Conservation (phyloP, 495 filamentous ascomycete genomes). For the Talaromyces nanjingensis region DNA sequence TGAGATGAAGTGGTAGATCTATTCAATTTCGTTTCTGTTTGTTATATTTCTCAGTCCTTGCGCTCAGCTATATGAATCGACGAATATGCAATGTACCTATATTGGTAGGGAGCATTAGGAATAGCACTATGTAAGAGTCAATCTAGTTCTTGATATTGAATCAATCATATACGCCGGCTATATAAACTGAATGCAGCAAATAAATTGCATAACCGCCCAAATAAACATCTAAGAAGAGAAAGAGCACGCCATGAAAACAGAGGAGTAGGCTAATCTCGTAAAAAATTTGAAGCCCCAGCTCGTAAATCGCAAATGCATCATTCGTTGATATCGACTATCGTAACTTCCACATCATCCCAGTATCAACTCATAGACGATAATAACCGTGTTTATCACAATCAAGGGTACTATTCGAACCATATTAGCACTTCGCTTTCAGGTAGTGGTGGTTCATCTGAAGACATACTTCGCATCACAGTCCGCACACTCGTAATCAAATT, state of each 20-base stretch:
- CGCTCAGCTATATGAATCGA: no score
- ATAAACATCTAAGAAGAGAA: not conserved
- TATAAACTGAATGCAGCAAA: not conserved
- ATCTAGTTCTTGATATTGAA: no score
- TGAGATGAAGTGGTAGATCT: no score
- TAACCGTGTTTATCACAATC: constrained; percentile 82
- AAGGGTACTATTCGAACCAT: constrained; percentile 65
- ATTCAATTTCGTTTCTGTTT: no score
- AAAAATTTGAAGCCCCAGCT: not conserved
- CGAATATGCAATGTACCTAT: no score
- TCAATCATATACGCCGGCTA: not conserved
- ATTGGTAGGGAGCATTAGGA: not conserved
- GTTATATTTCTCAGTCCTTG: no score
- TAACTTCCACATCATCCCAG: constrained; percentile 55
- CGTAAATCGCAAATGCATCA: not conserved
- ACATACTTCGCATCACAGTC: constrained; percentile 91
- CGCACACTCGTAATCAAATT: constrained; percentile 86
- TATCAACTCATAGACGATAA: constrained; percentile 84
- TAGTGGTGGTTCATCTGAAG: no score
- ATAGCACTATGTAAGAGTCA: not conserved
- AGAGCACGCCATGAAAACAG: not conserved
- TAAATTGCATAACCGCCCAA: not conserved
- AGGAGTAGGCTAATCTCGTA: not conserved
- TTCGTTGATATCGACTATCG: not conserved
- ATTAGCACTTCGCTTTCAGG: no score